These are phyloP conservation scores for Melocanna baccifera DNA, from an alignment of 176 grass and related monocot species.

Conservation along the genomic window DNA sequence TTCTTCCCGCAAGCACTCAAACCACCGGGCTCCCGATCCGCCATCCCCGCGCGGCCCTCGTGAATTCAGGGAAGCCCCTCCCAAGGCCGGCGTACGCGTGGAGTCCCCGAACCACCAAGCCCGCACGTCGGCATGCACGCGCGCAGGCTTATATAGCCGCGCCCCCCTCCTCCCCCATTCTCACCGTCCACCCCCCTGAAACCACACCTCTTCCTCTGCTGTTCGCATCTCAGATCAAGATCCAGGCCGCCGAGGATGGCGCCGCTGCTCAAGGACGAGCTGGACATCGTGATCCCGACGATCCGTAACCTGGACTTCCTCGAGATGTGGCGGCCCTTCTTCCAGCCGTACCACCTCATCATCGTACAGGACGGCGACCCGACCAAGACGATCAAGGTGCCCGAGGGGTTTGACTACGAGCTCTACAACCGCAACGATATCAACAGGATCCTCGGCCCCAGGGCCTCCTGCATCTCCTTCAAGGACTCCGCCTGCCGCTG, in stretches of 20 bases:
- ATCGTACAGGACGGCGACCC: slow-evolving; percentile 88
- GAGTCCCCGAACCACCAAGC: neutral
- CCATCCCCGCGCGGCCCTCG: slow-evolving; percentile 24
- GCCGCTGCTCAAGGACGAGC: slow-evolving; percentile 66
- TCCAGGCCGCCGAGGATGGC: slow-evolving; percentile 1
- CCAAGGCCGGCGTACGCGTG: slow-evolving; percentile 13
- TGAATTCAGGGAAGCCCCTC: neutral
- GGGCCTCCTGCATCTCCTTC: slow-evolving; percentile 69
- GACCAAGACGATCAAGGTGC: slow-evolving; percentile 59
- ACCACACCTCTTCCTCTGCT: slow-evolving; percentile 14
- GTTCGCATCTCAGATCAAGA: slow-evolving; percentile 10
- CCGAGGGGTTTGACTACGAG: slow-evolving; percentile 78
- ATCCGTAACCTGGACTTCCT: slow-evolving; percentile 82
- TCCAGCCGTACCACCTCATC: slow-evolving; percentile 85
- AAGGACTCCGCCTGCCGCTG: slow-evolving; percentile 78
- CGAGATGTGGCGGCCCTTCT: slow-evolving; percentile 84
- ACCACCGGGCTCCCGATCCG: slow-evolving; percentile 26
- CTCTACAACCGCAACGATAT: slow-evolving; percentile 88
- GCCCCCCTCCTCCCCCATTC: neutral
- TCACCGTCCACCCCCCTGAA: slow-evolving; percentile 42
- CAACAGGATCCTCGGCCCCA: slow-evolving; percentile 60
- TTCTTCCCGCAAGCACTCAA: slow-evolving; percentile 26
- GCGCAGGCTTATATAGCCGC: slow-evolving; percentile 18
- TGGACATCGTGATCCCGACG: slow-evolving; percentile 89
- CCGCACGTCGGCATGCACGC: neutral